Conservation (phyloP, 768 basidiomycete genomes). For the Phlebiopsis gigantea region DNA sequence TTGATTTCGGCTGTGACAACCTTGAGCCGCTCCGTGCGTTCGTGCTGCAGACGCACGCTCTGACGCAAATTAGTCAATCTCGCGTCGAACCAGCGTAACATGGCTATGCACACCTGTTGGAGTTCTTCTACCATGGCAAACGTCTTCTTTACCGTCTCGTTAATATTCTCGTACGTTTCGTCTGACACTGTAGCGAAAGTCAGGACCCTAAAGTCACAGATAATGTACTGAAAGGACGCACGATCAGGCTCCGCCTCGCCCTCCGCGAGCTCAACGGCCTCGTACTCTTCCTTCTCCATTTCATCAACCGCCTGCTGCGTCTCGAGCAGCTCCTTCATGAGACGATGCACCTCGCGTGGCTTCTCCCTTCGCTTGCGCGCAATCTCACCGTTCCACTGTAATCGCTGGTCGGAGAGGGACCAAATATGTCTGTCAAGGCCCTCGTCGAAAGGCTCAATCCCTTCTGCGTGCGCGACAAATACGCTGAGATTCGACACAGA, state of each 20-base stretch:
- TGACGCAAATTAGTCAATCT: constrained; percentile 20
- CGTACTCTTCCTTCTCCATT: constrained; percentile 21
- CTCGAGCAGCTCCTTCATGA: constrained; percentile 34
- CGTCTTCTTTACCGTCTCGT: constrained; percentile 29
- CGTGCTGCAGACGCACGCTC: constrained; percentile 44
- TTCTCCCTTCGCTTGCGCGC: constrained; percentile 59
- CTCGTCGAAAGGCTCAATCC: constrained; percentile 77
- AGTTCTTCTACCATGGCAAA: constrained; percentile 42
- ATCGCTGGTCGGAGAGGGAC: constrained; percentile 68
- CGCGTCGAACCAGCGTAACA: background rate
- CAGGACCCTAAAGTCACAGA: background rate
- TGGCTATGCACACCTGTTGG: constrained; percentile 39
- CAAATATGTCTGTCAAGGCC: constrained; percentile 78
- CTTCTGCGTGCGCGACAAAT: constrained; percentile 8
- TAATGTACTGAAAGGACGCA: constrained; percentile 10
- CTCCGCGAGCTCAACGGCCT: constrained; percentile 14
- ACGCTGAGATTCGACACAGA: background rate
- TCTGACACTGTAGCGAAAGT: constrained; percentile 11
- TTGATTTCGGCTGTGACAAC: constrained; percentile 45
- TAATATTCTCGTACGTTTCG: constrained; percentile 14
- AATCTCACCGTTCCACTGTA: constrained; percentile 71
- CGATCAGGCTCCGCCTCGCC: constrained; percentile 17
- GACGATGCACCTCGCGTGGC: constrained; percentile 47
- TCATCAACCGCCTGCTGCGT: constrained; percentile 28
- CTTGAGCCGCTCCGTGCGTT: constrained; percentile 44